phyloP scores from a whole-genome alignment of 2,329 filamentous ascomycete species.

The Colletotrichum sp. region DNA sequence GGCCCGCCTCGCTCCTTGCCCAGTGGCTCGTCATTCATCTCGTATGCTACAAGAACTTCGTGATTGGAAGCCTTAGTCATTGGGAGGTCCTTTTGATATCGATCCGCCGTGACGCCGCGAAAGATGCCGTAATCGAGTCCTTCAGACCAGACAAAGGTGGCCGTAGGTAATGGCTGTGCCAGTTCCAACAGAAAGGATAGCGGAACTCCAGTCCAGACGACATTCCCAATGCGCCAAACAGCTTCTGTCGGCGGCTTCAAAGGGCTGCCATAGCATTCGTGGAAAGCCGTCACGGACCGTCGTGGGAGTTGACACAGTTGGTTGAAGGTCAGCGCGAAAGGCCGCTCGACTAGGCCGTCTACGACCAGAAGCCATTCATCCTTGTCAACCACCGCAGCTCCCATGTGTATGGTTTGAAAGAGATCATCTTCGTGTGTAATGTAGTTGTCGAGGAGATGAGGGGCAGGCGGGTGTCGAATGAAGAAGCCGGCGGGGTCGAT shows the following conservation, averaged over 20 bases:
- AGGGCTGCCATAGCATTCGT: background rate
- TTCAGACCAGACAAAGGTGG: background rate
- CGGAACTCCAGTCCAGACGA: background rate
- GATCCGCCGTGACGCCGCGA: background rate
- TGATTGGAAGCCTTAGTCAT: background rate
- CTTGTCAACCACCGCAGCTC: background rate
- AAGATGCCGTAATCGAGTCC: background rate
- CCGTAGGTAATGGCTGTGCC: background rate
- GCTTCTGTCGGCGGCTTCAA: background rate
- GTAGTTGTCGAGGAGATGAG: background rate
- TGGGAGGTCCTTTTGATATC: background rate
- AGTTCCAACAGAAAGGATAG: fast-evolving
- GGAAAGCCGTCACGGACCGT: background rate
- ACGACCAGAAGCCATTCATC: background rate
- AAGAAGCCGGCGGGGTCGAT: background rate
- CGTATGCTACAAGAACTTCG: background rate
- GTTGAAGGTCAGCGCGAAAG: background rate
- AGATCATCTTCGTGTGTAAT: background rate
- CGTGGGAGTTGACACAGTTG: background rate
- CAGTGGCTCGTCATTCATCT: background rate
- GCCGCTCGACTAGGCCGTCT: background rate
- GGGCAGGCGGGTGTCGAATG: background rate
- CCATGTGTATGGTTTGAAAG: background rate
- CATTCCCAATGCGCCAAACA: background rate
- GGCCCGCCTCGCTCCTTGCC: background rate